These are phyloP conservation scores for Penicillium concentricum DNA, from an alignment of 2,329 filamentous ascomycete genomes.

Conservation along the genomic window DNA sequence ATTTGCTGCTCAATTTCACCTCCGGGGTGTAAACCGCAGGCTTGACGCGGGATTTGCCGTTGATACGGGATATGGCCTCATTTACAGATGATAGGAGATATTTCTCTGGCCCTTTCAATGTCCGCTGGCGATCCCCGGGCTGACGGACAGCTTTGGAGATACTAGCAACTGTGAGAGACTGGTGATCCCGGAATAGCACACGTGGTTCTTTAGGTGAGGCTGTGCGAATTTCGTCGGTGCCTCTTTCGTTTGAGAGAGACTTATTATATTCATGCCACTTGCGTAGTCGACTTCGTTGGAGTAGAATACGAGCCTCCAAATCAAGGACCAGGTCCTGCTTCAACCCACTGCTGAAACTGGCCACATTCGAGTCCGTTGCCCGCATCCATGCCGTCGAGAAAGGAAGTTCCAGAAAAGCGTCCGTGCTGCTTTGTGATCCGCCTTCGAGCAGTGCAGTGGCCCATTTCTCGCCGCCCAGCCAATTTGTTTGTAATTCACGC, in stretches of 20 bases:
- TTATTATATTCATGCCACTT: conserved; percentile 71
- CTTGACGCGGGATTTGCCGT: conserved; percentile 19
- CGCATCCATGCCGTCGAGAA: conserved; percentile 72
- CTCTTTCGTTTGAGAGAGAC: conserved; percentile 24
- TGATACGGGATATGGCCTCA: conserved; percentile 33
- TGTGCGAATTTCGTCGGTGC: neutral
- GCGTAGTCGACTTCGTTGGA: conserved; percentile 66
- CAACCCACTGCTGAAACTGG: conserved; percentile 31
- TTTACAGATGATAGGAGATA: conserved; percentile 35
- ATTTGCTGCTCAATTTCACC: neutral
- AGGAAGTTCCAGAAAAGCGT: conserved; percentile 62
- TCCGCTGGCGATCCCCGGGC: conserved; percentile 21
- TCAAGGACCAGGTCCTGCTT: conserved; percentile 58
- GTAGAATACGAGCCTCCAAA: conserved; percentile 65
- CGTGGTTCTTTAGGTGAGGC: conserved; percentile 13
- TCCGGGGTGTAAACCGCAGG: neutral
- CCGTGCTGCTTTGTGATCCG: conserved; percentile 56
- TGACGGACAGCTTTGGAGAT: conserved; percentile 37
- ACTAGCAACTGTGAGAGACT: conserved; percentile 39
- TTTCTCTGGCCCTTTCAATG: conserved; percentile 29
- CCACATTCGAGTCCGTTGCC: conserved; percentile 59
- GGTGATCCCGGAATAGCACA: conserved; percentile 38
- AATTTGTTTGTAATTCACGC: conserved; percentile 65
- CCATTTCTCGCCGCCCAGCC: conserved; percentile 76
- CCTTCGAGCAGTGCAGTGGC: conserved; percentile 69